A percentile compares a stretch with the other conserved stretches of the same genome.
These are phyloP conservation scores for Chloranthus sessilifolius DNA, from an alignment of 164 flowering plant genomes.

Conservation along the genomic window DNA sequence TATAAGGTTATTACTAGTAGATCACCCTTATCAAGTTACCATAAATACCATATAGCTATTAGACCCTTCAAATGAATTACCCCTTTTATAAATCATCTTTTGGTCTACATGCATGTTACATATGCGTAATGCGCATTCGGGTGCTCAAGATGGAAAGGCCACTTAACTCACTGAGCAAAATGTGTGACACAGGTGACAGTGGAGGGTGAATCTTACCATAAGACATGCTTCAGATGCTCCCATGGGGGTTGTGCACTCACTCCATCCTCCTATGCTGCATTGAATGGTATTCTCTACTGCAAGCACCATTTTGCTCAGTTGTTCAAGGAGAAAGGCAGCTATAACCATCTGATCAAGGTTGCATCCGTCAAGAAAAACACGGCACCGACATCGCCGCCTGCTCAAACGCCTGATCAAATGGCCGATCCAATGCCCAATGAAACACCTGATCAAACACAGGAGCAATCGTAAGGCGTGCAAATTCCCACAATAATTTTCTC, in stretches of 20 bases:
- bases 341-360: slow-evolving; percentile 23
- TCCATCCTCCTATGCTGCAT: slow-evolving; percentile 29
- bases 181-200: slow-evolving; percentile 24
- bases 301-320: slow-evolving; percentile 44
- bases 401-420: not conserved
- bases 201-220: slow-evolving; percentile 32
- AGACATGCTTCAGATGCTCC: slow-evolving; percentile 31
- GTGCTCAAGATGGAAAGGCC: too few relatives aligned
- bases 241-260: slow-evolving; percentile 31
- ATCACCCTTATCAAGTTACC: too few relatives aligned
- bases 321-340: slow-evolving; percentile 48
- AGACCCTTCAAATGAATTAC: too few relatives aligned
- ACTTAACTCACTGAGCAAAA: too few relatives aligned
- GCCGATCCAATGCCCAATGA: slow-evolving; percentile 3
- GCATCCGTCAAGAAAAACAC: slow-evolving; percentile 21
- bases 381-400: not conserved
- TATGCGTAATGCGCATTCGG: too few relatives aligned
- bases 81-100: too few relatives aligned
- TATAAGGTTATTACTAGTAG: too few relatives aligned
- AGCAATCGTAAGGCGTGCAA: slow-evolving; percentile 7
- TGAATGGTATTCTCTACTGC: slow-evolving; percentile 38
- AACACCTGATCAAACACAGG: slow-evolving; percentile 9
- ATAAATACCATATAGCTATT: too few relatives aligned
- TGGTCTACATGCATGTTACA: too few relatives aligned
- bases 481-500: not conserved